Base-by-base conservation (phyloP, 202 grass and related monocot genomes). In the Panicum virgatum region DNA sequence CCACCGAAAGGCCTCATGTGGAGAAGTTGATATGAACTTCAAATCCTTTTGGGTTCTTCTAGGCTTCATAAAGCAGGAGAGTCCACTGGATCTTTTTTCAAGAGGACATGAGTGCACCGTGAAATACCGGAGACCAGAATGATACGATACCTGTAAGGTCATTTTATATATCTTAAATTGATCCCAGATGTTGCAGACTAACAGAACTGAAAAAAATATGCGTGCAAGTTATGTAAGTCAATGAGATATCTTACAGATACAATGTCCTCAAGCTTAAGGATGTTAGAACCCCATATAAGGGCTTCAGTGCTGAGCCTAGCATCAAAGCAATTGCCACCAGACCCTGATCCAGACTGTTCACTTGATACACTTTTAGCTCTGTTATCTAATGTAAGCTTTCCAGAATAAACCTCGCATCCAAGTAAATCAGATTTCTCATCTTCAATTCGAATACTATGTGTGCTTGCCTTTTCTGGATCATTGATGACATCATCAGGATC, bases 361-460 rank as follows among this genome's bases (percentile, higher is more conserved):
- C 77, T 77, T 57, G 83, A 86, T 64, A 38, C 54, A 72, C 27
- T 86, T 85, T 72, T 88, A 64, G 36, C 59, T 89, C 91, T 86
- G 32, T 70, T 83, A 81, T 91, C 89, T 52, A 91, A 82, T 77
- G 86, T 80, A 87, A 94, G 92, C 78, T 94, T 94, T 75, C 92
- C 92, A 77, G 82, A 89, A 75, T 79, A 91, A 83, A 94, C 39
- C 72, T 91, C 92, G 19, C 66, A 78, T 56, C 92, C 89, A 75
- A 94, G 64, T 75, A 91, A 80, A 94, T 94, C 92, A 66, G 82
- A 94, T 61, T 94, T 94, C 79, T 94, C 92, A 88, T 94, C 89
- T 80, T 84, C 89, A 74, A 78, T 83, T 80, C 72, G 85, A 79
- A 88, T 86, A 61, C 82, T 82, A 73, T 51, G 77, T 38, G 89